These are phyloP conservation scores for Crataegus laevigata DNA, from an alignment of 306 rosid species.

Conservation along the genomic window DNA sequence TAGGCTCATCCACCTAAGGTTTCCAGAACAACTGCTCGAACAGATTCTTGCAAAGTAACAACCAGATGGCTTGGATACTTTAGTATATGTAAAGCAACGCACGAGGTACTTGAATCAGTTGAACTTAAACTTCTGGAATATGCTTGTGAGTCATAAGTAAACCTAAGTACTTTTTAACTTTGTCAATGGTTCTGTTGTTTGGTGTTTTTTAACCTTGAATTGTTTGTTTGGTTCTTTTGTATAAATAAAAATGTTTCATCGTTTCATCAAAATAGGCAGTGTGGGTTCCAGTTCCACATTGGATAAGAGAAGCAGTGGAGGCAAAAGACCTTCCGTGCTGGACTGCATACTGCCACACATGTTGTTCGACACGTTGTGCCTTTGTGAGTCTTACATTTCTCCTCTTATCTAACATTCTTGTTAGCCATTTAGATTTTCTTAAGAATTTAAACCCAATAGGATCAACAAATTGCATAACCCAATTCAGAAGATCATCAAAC, in stretches of 20 bases:
- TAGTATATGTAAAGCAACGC: constrained; percentile 60
- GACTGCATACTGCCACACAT: too few relatives aligned
- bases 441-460: neutral
- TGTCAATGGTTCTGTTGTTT: neutral
- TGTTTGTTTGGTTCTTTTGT: neutral
- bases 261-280: constrained; percentile 58
- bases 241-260: neutral
- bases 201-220: neutral
- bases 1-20: constrained; percentile 67
- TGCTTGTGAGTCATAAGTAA: constrained; percentile 71
- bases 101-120: constrained; percentile 53
- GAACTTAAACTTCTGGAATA: constrained; percentile 72
- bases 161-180: constrained; percentile 3
- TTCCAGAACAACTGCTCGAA: constrained; percentile 53
- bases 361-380: too few relatives aligned
- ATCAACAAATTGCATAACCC: constrained; percentile 3
- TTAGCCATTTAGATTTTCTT: too few relatives aligned
- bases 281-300: constrained; percentile 80
- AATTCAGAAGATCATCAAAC: neutral
- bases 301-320: constrained; percentile 51
- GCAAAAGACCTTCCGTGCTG: too few relatives aligned
- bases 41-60: constrained; percentile 65
- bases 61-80: constrained; percentile 88
- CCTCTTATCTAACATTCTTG: too few relatives aligned
- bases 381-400: too few relatives aligned